phyloP scores from a whole-genome alignment of 768 basidiomycete species.

The Lentinus tigrinus region DNA sequence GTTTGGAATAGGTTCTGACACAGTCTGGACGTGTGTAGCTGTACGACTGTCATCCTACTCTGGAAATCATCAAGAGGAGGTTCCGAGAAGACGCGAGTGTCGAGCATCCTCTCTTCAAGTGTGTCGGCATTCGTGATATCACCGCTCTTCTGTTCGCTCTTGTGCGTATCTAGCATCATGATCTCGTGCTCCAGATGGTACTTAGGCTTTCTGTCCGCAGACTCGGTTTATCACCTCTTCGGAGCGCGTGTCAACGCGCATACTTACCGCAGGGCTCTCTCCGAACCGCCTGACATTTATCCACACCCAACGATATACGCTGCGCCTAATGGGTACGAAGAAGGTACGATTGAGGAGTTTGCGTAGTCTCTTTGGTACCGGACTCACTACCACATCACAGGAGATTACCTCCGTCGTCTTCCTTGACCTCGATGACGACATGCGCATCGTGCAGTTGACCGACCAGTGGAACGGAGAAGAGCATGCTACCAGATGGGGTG shows the following conservation, averaged over 20 bases:
- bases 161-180: constrained; percentile 27
- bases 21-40: constrained; percentile 27
- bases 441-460: constrained; percentile 55
- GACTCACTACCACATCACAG: constrained; percentile 30
- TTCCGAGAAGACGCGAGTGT: constrained; percentile 56
- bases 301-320: constrained; percentile 61
- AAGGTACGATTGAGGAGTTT: constrained; percentile 37
- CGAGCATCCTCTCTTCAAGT: constrained; percentile 55
- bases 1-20: neutral
- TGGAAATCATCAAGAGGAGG: constrained; percentile 50
- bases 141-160: constrained; percentile 39
- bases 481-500: constrained; percentile 47
- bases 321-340: constrained; percentile 49
- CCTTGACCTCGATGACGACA: constrained; percentile 64
- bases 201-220: constrained; percentile 29
- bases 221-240: constrained; percentile 54
- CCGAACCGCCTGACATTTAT: constrained; percentile 63
- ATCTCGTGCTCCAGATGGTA: neutral
- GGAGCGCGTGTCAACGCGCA: constrained; percentile 46
- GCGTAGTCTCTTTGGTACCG: neutral
- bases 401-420: constrained; percentile 57
- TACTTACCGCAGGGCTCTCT: constrained; percentile 55
- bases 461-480: constrained; percentile 63
- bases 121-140: constrained; percentile 50
- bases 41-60: constrained; percentile 52